Evolutionary conservation across 257 asterid genomes (phyloP), one percentile per base, ranked within the genome.

Genomic region (Capsicum pubescens): DNA sequence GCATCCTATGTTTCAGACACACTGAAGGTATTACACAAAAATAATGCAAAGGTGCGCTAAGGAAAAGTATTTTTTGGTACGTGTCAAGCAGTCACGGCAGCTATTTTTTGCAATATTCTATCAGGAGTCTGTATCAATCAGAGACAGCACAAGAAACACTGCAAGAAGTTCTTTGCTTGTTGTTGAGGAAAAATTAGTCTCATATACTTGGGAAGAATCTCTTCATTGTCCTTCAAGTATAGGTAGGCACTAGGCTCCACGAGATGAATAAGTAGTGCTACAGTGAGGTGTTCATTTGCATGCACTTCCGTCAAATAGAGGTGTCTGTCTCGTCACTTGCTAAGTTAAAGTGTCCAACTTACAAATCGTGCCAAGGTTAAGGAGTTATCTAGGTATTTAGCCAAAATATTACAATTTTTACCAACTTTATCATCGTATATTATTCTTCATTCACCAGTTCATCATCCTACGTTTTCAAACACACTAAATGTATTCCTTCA

Each of bases 191-290:
- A 11, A 14, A 26, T 21, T 2, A 3, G 58, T 50, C 81, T 74
- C 71, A 32, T 7, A 19, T 50, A 76, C 81, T 7, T 76, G 3
- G 19, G 52, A 26, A 36, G 63, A 14, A 76, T 76, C 61, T 52
- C 61, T 52, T 52, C 21, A 48, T 72, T 19, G 39, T 76, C 46
- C 81, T 76, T 52, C 44, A 71, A 72, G 17, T 72, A 72, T 48
- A 19, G 12, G 42, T 26, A 26, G 17, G 59, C 17, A 6, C 59
- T 11, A 48, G 39, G 59, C n/a, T 19, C 80, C 79, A 46, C 7
- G 17, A 44, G 79, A n/a, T 71, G 79, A 71, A 46, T n/a, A 46
- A n/a, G 71, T 32, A 32, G n/a, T 32, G 11, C 0, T 66, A 66
- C 5, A 10, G 72, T 32, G 46, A 66, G 6, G 48, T 66, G 72